Base-by-base conservation (phyloP, 2,329 filamentous ascomycete genomes). In the Aureobasidium sp. region DNA sequence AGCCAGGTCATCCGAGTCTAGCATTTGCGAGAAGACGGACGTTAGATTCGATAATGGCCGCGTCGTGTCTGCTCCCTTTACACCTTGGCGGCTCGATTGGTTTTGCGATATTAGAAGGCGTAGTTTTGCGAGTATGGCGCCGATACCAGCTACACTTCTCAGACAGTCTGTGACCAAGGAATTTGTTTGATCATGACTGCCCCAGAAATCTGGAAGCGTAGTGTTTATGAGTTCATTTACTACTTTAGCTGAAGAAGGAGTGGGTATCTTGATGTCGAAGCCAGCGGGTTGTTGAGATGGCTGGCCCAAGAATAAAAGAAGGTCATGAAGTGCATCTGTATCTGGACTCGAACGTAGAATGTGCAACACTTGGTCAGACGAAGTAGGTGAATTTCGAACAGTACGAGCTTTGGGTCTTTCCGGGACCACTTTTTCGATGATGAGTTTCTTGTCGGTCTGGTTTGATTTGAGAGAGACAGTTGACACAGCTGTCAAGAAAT, bases 141-240 rank as follows among this genome's bases (percentile, higher is more conserved):
- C 95, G 38, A 97, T 77, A 0, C 94, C 95, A 3, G 91, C 85
- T 20, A 96, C 83, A 73, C 90, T 97, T 65, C 85, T 85, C 7
- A 99, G 80, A 73, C 90, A 93, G 67, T 79, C 77, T 1, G 93
- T 71, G 20, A 98, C 79, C 2, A 87, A 77, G 47, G 79, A 76
- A 1, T 83, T 71, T 45, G 86, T 66, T 29, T 65, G 47, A 23
- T 74, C 67, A n/a, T 95, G 74, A 11, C 88, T 73, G 4, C 83
- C 75, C 95, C 96, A 98, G 78, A 95, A 97, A 74, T 95, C 93
- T 1, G 93, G 92, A 10, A 94, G 82, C 31, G 92, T 94, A 38
- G 90, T 88, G 20, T 87, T 90, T 66, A 97, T 89, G 42, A 99
- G 80, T 4, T 88, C 81, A 73, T 94, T 90, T 61, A 95, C 83